Evolutionary conservation across 2,329 filamentous ascomycete species (phyloP).

Genomic region (Claviceps fusiformis): DNA sequence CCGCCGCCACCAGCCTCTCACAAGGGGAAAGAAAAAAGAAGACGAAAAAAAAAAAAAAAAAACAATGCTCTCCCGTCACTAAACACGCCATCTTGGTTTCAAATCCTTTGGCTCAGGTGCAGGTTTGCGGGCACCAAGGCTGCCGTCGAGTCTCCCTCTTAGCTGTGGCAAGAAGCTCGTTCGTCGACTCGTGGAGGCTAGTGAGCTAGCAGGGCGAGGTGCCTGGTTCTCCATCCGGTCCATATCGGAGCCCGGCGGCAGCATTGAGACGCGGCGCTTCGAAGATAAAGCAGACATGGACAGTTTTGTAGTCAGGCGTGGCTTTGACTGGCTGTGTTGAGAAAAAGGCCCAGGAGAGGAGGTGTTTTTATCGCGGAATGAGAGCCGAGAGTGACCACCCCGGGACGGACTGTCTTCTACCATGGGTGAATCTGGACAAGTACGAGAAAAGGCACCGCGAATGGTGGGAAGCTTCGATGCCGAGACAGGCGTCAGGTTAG

Average conservation of each 20-base stretch:
- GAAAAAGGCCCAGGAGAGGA: conserved; percentile 35
- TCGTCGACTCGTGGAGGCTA: conserved; percentile 35
- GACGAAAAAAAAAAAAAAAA: not conserved
- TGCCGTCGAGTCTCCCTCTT: conserved; percentile 18
- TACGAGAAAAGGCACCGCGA: conserved; percentile 33
- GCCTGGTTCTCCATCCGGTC: conserved; percentile 16
- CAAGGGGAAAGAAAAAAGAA: not conserved
- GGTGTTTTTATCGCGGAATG: conserved; percentile 39
- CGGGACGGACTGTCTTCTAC: conserved; percentile 32
- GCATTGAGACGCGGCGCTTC: conserved; percentile 39
- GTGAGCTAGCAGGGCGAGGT: conserved; percentile 41
- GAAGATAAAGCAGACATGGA: conserved; percentile 29
- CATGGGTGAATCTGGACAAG: conserved; percentile 33
- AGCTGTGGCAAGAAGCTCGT: conserved; percentile 41
- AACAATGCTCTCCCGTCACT: not conserved
- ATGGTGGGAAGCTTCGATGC: conserved; percentile 34
- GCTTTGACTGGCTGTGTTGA: conserved; percentile 31
- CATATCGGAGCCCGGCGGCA: conserved; percentile 28
- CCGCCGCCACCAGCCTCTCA: not conserved
- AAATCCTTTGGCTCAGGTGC: conserved; percentile 24
- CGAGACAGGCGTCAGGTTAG: conserved; percentile 28
- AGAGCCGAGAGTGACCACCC: conserved; percentile 29
- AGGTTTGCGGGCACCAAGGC: conserved; percentile 29
- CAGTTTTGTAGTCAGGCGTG: conserved; percentile 28
- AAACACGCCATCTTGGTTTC: conserved; percentile 37